Conservation (phyloP, 306 rosid genomes). For the peach (Prunus persica) region DNA sequence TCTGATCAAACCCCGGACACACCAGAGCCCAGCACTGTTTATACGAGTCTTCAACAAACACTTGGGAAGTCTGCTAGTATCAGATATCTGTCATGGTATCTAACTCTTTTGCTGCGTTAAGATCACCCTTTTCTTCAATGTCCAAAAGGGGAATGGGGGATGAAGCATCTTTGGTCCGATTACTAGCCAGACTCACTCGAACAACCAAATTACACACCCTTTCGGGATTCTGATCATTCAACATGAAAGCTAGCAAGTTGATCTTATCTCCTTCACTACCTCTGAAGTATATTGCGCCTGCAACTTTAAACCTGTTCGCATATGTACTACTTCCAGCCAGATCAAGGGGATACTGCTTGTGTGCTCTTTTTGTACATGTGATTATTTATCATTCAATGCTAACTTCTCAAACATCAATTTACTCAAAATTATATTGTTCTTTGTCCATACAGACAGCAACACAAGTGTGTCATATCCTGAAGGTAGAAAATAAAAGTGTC, state of each 20-base stretch:
- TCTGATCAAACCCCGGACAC: not conserved
- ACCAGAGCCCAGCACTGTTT: no score
- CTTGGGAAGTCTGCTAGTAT: not conserved
- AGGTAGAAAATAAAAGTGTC: not conserved
- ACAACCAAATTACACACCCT: not conserved
- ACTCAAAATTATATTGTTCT: not conserved
- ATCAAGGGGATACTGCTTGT: not conserved
- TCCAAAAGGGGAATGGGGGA: slow-evolving; percentile 26
- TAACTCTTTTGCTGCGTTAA: not conserved
- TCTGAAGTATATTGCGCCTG: not conserved
- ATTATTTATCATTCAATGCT: not conserved
- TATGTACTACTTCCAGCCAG: not conserved
- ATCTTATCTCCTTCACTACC: not conserved
- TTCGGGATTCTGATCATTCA: not conserved
- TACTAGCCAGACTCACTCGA: slow-evolving; percentile 3
- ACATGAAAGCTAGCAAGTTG: not conserved
- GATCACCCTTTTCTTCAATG: not conserved
- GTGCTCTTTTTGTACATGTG: not conserved
- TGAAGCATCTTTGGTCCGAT: slow-evolving; percentile 65
- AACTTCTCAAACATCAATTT: not conserved
- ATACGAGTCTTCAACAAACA: not conserved
- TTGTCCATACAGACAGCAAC: not conserved
- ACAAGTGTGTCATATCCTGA: not conserved
- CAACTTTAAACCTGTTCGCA: not conserved
- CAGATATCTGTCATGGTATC: not conserved